Evolutionary conservation across 2,329 filamentous ascomycete species (phyloP), one percentile per base, ranked within the genome.

Genomic region (Coniosporium tulheliwenetii): DNA sequence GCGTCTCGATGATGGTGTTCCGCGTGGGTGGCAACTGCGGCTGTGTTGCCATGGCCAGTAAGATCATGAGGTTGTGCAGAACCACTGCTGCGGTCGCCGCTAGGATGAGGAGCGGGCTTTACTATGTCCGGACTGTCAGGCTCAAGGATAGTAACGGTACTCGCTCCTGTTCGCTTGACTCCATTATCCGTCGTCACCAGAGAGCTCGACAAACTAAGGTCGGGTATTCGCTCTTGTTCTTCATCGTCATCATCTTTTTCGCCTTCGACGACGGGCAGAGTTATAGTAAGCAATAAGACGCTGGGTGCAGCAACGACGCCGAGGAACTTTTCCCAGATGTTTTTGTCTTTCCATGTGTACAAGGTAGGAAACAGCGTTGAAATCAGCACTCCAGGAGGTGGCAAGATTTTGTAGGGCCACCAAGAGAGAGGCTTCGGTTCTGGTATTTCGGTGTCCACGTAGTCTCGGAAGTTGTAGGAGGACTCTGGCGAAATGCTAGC

Each of bases 251-350:
- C 71, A 7, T 71, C 55, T 31, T 61, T 67, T 14, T 74, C 69
- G 1, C 74, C 73, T 51, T 96, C 89, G 5, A 94, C 84, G 1
- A 98, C 86, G 0, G 93, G 91, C 4, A 98, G 61, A 0, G 91
- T 98, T 37, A 91, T 77, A 1, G 89, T 89, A 3, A 98, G 69
- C 2, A 96, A 63, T 46, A 98, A 84, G 32, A 98, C 85, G 50
- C 82, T 93, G 1, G 87, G 84, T n/a, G 85, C 79, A 7, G 87
- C 87, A 32, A 93, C 70, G 9, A 91, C 52, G 35, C 85, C 89
- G 38, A 95, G 64, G 36, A 86, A 63, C 53, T 83, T 86, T 51
- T 89, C 87, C 77, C 79, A 85, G n/a, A 81, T 59, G n/a, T 68
- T 77, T 60, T 95, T 96, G 26, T 81, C 75, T 36, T 61, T 66